Evolutionary conservation across 768 basidiomycete species (phyloP), one percentile per base, ranked within the genome.

Genomic region (Mycena kentingensis): DNA sequence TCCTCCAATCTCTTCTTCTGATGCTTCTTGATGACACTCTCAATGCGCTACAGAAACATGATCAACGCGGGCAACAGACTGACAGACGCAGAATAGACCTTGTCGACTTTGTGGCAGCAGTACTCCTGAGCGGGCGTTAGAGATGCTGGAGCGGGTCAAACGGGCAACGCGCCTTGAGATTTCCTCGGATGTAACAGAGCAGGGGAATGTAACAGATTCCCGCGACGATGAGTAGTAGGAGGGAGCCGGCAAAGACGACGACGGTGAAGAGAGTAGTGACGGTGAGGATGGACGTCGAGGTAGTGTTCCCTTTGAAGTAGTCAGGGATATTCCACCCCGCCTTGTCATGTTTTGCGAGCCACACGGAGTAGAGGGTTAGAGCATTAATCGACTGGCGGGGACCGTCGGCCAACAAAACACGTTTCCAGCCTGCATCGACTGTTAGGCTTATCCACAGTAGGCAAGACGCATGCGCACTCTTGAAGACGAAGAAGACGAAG

Each of bases 401-500:
- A 15, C 90, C 93, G 68, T 99, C 97, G 53, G 96, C 93, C 55
- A 98, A 73, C 15, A 93, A 70, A 10, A 93, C 70, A n/a, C 87
- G 84, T 70, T 93, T 93, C 90, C 90, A 93, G 65, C 84, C 88
- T 90, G 65, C 13, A 2, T 16, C 55, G 21, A 26, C 24, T 29
- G n/a, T 34, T 51, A 16, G 49, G 51, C 21, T 10, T 3, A 29
- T 28, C 12, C 12, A 21, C 27, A 26, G 37, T 15, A 2, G n/a
- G 39, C 16, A 21, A 29, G 27, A 24, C 22, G 3, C 13, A 50
- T 16, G 29, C 57, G 4, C 3, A 91, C 96, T 96, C 79, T 99
- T 99, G 82, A 99, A 98, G 1, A 89, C 90, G 73, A 99, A 99
- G 83, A 98, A 99, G 66, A 98, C 83, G 71, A 97, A 99, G 79